Percentiles rank a stretch among this genome's conserved stretches.
Evolutionary conservation across 1,139 yeast genomes (phyloP).

Genomic region (Geotrichum fermentans): DNA sequence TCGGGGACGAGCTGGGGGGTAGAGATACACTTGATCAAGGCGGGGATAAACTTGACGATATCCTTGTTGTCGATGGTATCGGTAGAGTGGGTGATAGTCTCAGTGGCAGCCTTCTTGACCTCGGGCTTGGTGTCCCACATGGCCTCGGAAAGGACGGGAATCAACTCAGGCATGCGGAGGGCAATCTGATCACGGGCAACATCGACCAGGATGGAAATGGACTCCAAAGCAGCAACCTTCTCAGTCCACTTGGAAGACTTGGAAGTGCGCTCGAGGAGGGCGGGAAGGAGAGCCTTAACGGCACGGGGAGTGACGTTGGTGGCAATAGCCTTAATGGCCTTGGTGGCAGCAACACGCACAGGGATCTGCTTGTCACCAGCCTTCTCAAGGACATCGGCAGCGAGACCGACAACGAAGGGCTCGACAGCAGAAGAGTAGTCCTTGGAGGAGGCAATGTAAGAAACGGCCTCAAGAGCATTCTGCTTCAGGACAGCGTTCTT

Average conservation of each 20-base stretch:
- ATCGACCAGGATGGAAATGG: conserved; percentile 83
- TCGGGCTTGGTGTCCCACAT: conserved; percentile 99
- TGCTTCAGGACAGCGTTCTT: conserved; percentile 56
- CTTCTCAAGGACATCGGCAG: conserved; percentile 63
- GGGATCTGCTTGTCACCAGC: conserved; percentile 88
- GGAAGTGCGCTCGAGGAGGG: conserved; percentile 62
- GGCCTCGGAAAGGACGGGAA: conserved; percentile 96
- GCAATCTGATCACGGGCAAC: conserved; percentile 95
- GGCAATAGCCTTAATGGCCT: conserved; percentile 73
- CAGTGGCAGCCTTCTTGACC: conserved; percentile 94
- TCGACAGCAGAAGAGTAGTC: conserved; percentile 88
- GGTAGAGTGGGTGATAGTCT: conserved; percentile 92
- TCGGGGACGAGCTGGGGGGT: conserved; percentile 96
- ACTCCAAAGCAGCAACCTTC: conserved; percentile 84
- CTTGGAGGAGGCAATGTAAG: conserved; percentile 76
- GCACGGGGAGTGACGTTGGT: conserved; percentile 86
- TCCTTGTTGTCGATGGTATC: conserved; percentile 98
- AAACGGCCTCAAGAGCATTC: conserved; percentile 79
- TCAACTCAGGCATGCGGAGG: conserved; percentile 98
- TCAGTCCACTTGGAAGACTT: conserved; percentile 95
- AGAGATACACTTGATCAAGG: conserved; percentile 93
- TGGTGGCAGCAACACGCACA: conserved; percentile 62
- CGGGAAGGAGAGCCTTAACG: conserved; percentile 84
- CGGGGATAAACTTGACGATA: conserved; percentile 97
- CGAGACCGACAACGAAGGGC: conserved; percentile 82